Conservation (phyloP, 257 asterid genomes). For the Catharanthus roseus region DNA sequence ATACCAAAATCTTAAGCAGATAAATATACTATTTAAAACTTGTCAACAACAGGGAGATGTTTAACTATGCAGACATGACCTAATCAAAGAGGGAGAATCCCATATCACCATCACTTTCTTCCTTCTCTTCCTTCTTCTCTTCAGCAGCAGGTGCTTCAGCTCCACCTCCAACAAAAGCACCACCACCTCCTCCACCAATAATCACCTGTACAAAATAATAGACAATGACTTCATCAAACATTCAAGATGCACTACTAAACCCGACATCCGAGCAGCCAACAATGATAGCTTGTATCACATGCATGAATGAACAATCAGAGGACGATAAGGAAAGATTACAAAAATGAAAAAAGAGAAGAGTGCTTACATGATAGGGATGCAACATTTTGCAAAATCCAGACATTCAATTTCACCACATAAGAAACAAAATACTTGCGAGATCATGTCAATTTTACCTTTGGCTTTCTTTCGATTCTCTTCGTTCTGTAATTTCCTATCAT, state of each 20-base stretch:
- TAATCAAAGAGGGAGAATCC: conserved; percentile 63
- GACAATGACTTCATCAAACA: neutral
- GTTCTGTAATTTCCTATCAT: too few species aligned
- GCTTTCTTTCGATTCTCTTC: too few species aligned
- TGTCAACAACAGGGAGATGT: neutral
- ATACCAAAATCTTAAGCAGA: neutral
- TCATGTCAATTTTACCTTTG: too few species aligned
- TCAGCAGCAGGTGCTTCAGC: conserved; percentile 53
- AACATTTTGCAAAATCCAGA: neutral
- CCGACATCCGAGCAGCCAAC: neutral
- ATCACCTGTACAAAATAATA: conserved; percentile 45
- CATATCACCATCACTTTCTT: conserved; percentile 66
- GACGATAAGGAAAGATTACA: neutral
- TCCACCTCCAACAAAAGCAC: conserved; percentile 42
- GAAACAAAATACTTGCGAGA: too few species aligned
- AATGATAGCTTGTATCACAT: neutral
- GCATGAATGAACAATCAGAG: neutral
- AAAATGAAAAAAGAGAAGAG: too few species aligned
- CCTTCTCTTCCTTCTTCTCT: conserved; percentile 66
- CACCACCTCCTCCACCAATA: conserved; percentile 61
- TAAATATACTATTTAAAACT: neutral
- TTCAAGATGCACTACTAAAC: neutral
- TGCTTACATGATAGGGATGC: neutral
- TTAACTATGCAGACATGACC: neutral
- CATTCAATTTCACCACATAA: neutral